Evolutionary conservation across 176 grass and related monocot species (phyloP).

Genomic region (Musa beccarii): DNA sequence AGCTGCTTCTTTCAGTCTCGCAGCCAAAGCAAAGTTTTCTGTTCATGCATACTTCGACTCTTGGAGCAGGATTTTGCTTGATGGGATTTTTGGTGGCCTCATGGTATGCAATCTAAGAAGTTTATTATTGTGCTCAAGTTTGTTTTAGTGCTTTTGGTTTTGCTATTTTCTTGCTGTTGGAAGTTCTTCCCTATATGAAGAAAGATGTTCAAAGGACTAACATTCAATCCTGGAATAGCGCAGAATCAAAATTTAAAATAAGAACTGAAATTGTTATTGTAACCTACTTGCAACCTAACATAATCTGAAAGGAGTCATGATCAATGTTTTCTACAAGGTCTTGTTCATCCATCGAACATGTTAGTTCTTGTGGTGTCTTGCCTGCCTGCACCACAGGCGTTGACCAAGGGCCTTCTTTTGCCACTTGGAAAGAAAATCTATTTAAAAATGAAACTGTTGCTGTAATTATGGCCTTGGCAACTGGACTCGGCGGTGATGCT

Average conservation of each 20-base stretch:
- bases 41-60: slow-evolving; percentile 67
- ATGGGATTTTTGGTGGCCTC: slow-evolving; percentile 80
- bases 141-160: slow-evolving; percentile 8
- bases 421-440: background rate
- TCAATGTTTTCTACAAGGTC: background rate
- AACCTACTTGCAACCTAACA: background rate
- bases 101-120: slow-evolving; percentile 48
- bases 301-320: background rate
- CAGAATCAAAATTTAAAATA: background rate
- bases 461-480: background rate
- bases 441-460: background rate
- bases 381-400: background rate
- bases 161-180: background rate
- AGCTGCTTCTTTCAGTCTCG: slow-evolving; percentile 44
- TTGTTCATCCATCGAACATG: background rate
- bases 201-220: background rate
- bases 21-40: slow-evolving; percentile 79
- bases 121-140: background rate
- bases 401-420: background rate
- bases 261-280: background rate
- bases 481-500: no score
- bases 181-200: background rate
- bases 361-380: background rate
- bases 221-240: no score
- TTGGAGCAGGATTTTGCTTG: slow-evolving; percentile 73